Base-by-base conservation (phyloP, 192 early-diverging fungal species). In the Backusella liffmaniae region DNA sequence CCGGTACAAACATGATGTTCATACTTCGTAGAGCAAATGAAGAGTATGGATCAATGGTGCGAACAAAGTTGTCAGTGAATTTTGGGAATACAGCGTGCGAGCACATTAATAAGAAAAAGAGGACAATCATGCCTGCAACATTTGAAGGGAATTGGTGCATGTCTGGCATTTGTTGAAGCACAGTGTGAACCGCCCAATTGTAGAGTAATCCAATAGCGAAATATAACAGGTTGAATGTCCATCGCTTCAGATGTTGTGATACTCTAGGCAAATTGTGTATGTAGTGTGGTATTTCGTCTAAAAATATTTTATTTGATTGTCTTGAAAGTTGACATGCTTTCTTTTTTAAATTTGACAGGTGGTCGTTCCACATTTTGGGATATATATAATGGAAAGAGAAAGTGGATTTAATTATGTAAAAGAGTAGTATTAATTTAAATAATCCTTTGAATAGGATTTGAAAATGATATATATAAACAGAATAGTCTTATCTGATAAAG, bases 1-100 rank as follows among this genome's bases (percentile, higher is more conserved):
- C 41, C 10, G 74, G 74, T 26, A 76, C 42, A 49, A 76, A 69
- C 74, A 76, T 69, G 29, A 76, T 56, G n/a, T 51, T 76, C 74
- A 75, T 75, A 67, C 44, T 71, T 49, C 42, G 7, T 30, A 71
- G 23, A 41, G 70, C 70, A 32, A 71, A 44, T 49, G 70, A 71
- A 5, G 70, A 71, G 32, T 71, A 71, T 29, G 70, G 70, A 49
- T 71, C 70, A 15, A 71, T 12, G 15, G 9, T 42, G 23, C 32
- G 23, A 7, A 71, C 70, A 13, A 71, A 34, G 0, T 71, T 49
- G 8, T 71, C 70, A 15, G 70, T 71, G 1, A 8, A 1, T 1
- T 49, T 44, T 4, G 41, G 41, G 2, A 49, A 71, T 15, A 71
- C 42, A 29, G 39, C 13, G 16, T 35, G 70, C 12, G 26, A 44